Base-by-base conservation (phyloP, 176 grass and related monocot genomes). In the Raddia distichophylla region DNA sequence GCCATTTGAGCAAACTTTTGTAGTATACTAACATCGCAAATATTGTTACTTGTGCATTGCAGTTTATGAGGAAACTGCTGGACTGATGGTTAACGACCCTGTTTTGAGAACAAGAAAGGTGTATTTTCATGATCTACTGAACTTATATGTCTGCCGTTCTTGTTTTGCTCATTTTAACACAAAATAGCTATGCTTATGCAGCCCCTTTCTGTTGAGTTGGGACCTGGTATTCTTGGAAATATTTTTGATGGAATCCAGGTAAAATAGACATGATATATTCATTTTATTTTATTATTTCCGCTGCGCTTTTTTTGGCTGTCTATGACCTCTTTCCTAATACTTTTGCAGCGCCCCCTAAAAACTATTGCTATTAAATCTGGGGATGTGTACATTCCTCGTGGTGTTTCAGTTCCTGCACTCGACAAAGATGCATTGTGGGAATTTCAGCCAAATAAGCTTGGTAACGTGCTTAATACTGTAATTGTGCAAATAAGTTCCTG, bases 221-320 rank as follows among this genome's bases (percentile, higher is more conserved):
- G 94, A 83, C 94, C 94, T 78, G 93, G 94, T 74, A 97, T 97
- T 83, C 88, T 94, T 66, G 94, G 94, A 45, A 97, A 97, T 62
- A 97, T 97, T 71, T 97, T 97, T 94, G 89, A 97, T 82, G 94
- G 94, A 42, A 97, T 97, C 47, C 89, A 97, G 91, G 94, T 94
- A 60, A 63, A 60, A 14, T 33, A 46, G 82, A 83, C 10, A 61
- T 50, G 63, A 15, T 47, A 61, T 7, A 34, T 17, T 43, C 14
- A 20, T 37, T 54, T 69, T 44, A 14, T 57, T 48, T 1, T 1
- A 42, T 65, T 63, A 6, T 58, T 59, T 15, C 33, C 3, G 50
- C 63, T 74, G 6, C 22, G 35, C 52, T 68, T 64, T 19, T 63
- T 58, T 80, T 7, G 35, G 7, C 44, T 46, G 10, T 49, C 44